Conservation (phyloP, 805 yeast genomes). For the Kluyveromyces aestuarii region DNA sequence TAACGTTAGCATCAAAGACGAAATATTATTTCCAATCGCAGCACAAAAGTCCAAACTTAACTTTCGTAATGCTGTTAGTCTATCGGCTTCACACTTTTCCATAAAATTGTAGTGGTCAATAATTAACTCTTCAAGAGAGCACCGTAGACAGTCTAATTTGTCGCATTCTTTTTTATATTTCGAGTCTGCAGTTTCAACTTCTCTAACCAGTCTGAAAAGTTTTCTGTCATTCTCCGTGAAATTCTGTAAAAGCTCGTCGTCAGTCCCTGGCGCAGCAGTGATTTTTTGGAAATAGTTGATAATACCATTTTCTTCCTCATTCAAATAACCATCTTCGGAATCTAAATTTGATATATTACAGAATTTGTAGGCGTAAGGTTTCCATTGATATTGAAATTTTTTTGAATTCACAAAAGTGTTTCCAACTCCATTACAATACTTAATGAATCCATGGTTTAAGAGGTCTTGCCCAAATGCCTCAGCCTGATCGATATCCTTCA, state of each 20-base stretch:
- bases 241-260: not conserved
- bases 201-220: conserved; percentile 42
- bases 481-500: conserved; percentile 42
- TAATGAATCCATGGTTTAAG: conserved; percentile 48
- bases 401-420: conserved; percentile 69
- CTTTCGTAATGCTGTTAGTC: conserved; percentile 66
- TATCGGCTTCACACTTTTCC: conserved; percentile 76
- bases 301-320: conserved; percentile 1
- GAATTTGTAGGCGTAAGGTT: conserved; percentile 51
- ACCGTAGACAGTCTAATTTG: conserved; percentile 55
- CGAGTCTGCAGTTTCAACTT: conserved; percentile 49
- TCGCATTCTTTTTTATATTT: conserved; percentile 46
- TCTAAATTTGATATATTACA: not conserved
- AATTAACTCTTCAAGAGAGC: conserved; percentile 64
- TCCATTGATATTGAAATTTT: conserved; percentile 75
- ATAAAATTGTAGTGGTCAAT: conserved; percentile 66
- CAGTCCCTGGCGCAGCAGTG: not conserved
- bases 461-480: conserved; percentile 72
- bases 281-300: conserved; percentile 1
- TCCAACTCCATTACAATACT: conserved; percentile 49
- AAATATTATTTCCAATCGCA: conserved; percentile 50
- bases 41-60: conserved; percentile 66
- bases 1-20: conserved; percentile 46
- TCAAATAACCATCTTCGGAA: not conserved
- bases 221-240: conserved; percentile 33